Evolutionary conservation across 768 basidiomycete genomes (phyloP).

Genomic region (Suillus alpinus): DNA sequence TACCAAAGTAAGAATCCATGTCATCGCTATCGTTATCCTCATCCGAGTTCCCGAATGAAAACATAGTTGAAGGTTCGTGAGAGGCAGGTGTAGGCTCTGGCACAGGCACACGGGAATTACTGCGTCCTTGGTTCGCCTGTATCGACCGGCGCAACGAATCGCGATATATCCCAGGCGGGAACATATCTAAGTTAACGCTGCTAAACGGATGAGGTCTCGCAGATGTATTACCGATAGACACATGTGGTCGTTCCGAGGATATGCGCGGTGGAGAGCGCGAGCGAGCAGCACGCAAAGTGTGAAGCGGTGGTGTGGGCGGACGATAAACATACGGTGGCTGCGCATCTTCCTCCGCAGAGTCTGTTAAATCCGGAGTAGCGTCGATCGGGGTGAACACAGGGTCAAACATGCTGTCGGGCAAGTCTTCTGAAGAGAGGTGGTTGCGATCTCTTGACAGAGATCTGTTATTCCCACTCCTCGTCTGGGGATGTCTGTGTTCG

Average conservation of each 20-base stretch:
- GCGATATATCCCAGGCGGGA: constrained; percentile 31
- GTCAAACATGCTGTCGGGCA: neutral
- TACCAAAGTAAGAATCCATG: constrained; percentile 1
- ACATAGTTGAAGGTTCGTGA: neutral
- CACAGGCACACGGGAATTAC: neutral
- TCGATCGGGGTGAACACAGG: neutral
- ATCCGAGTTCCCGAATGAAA: constrained; percentile 1
- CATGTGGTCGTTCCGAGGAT: neutral
- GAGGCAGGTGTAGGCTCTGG: neutral
- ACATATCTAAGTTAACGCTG: constrained; percentile 29
- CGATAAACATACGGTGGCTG: neutral
- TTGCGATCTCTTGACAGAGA: neutral
- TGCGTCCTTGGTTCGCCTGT: constrained; percentile 18
- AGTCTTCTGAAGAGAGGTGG: neutral
- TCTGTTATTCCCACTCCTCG: neutral
- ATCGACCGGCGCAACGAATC: constrained; percentile 22
- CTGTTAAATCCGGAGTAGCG: neutral
- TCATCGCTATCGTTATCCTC: constrained; percentile 4
- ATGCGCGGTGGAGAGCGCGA: neutral
- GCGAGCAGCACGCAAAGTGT: neutral
- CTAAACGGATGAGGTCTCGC: constrained; percentile 24
- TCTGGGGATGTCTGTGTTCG: neutral
- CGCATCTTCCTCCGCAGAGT: neutral
- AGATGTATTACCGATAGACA: neutral
- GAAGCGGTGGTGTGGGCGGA: neutral